Percentiles rank a stretch among this genome's conserved stretches.
phyloP scores from a whole-genome alignment of 2,329 filamentous ascomycete genomes.

The Blastomyces percursus region DNA sequence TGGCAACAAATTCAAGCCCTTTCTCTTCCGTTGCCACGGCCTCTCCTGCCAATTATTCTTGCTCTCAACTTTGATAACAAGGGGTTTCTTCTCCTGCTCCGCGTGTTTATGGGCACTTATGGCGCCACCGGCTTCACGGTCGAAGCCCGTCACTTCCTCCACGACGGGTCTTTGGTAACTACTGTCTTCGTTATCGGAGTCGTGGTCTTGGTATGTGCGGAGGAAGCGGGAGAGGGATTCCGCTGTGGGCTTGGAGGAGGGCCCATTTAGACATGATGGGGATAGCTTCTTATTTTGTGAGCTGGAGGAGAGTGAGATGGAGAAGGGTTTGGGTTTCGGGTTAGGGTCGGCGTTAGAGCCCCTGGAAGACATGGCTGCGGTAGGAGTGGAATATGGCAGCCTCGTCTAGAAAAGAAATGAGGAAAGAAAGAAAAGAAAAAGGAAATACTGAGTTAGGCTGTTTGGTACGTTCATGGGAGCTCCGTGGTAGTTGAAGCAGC shows the following conservation, averaged over 20 bases:
- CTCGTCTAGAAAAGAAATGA: neutral
- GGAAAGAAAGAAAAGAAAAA: neutral
- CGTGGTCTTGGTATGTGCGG: constrained; percentile 34
- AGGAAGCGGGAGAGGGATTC: constrained; percentile 22
- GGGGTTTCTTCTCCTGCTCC: constrained; percentile 44
- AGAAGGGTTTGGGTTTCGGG: constrained; percentile 33
- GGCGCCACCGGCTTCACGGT: constrained; percentile 33
- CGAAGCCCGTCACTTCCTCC: constrained; percentile 46
- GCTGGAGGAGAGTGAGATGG: constrained; percentile 33
- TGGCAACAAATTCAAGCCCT: constrained; percentile 49
- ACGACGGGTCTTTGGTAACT: constrained; percentile 21
- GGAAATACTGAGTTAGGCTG: too few relatives aligned
- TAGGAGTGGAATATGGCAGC: neutral
- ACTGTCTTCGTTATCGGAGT: constrained; percentile 46
- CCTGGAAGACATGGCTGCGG: neutral
- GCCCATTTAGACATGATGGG: constrained; percentile 11
- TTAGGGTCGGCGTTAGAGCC: constrained; percentile 21
- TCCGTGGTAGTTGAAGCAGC: neutral
- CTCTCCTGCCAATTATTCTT: constrained; percentile 62
- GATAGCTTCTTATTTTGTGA: constrained; percentile 21
- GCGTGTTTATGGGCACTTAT: constrained; percentile 29
- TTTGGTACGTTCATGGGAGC: neutral
- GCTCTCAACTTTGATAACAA: constrained; percentile 69
- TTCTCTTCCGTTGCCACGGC: constrained; percentile 40
- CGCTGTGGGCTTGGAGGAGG: constrained; percentile 7